Evolutionary conservation across 805 yeast species (phyloP), one percentile per base, ranked within the genome.

Genomic region (Saturnispora hagleri): DNA sequence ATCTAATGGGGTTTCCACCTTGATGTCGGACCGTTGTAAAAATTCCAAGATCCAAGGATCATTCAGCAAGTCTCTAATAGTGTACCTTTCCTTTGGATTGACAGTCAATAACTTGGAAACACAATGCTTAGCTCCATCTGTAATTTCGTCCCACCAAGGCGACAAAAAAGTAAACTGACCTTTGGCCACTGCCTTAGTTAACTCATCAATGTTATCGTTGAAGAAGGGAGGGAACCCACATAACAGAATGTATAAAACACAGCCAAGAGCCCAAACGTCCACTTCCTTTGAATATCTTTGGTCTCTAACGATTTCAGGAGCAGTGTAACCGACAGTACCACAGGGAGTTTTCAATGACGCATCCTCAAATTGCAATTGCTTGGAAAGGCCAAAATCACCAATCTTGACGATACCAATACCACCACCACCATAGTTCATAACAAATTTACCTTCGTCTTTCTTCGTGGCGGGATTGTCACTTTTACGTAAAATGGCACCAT

Each of bases 141-240:
- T 75, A 36, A 86, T 84, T 57, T 86, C 93, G 65, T 86, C 95
- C 95, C 95, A 86, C 95, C 95, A 86, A 1, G 95, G 95, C 35
- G 80, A 72, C 58, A 86, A 69, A 58, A 86, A 86, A 12, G 86
- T 81, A 64, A 75, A 86, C 62, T 85, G 85, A 36, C 93, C 95
- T 54, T 71, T 72, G n/a, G 90, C 87, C 22, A 86, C 90, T 59
- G 86, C 84, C 57, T 80, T 84, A 4, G 95, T 86, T 54, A 86
- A 73, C 2, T 76, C 73, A 53, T 84, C 90, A 55, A 84, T 83
- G 53, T 82, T 71, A 62, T 86, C 93, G 63, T 88, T 95, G 67
- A 89, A 93, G 64, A 93, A 93, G 5, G 99, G 99, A 1, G 99
- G 99, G 69, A 93, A 93, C 3, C 99, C 99, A 71, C 98, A 93